Base-by-base conservation (phyloP, 2,329 filamentous ascomycete species). In the Aureobasidium mangrovei region DNA sequence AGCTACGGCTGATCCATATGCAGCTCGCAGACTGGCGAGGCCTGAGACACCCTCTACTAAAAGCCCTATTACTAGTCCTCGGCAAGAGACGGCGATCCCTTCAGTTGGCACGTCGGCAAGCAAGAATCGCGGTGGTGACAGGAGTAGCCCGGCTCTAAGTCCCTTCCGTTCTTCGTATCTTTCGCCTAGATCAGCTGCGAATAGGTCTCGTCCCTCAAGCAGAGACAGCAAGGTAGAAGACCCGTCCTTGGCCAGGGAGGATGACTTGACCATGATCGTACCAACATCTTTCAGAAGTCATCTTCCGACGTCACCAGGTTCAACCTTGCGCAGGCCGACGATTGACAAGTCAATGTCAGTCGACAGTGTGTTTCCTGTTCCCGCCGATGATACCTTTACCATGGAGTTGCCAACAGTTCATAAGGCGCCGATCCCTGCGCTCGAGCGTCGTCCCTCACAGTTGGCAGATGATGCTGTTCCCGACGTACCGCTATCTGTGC, bases 1-100 rank as follows among this genome's bases (percentile, higher is more conserved):
- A 27, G 75, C 74, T 35, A 79, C 77, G 9, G 77, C 79, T 31
- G 78, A 81, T 60, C 77, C 78, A 9, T 79, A 78, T 62, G 74
- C 70, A 10, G 64, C 64, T 12, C 63, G 66, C 45, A 63, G 64
- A 41, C 53, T 64, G 61, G 64, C 63, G 58, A 66, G 61, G 60
- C 73, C 70, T n/a, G 69, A 69, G 33, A 75, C 74, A 10, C 74
- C 75, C n/a, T 71, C 69, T 9, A 71, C 62, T 32, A 62, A 67
- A 60, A 77, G 71, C 40, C 74, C 74, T 4, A 63, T 68, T 28
- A 72, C 70, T 56, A 75, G 72, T 43, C 72, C 74, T 3, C 67
- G 67, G 1, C 68, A 68, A 43, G 48, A 57, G 2, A 65, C 65
- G 18, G 58, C 56, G 4, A 55, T 60, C n/a, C 70, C 67, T n/a